A percentile compares a stretch with the other conserved stretches of the same genome.
Conservation (phyloP, 768 basidiomycete species). For the Wakefieldia striispora region DNA sequence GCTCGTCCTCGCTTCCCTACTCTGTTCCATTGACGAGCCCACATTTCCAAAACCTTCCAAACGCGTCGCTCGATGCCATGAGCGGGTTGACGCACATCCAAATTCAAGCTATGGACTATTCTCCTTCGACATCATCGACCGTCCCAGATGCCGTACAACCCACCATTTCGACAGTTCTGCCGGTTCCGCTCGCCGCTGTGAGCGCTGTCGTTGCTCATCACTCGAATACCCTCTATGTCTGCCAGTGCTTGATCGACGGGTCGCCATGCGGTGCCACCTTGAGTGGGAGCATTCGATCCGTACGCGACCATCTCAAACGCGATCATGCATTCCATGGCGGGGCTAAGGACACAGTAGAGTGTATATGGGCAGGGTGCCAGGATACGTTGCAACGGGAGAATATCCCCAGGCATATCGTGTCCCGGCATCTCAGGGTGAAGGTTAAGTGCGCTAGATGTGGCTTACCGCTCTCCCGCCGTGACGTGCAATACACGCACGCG, state of each 20-base stretch:
- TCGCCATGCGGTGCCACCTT: slow-evolving; percentile 5
- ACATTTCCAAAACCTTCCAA: background rate
- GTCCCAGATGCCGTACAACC: background rate
- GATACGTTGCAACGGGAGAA: slow-evolving; percentile 12
- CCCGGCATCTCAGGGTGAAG: slow-evolving; percentile 12
- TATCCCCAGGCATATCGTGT: slow-evolving; percentile 18
- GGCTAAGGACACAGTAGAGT: slow-evolving; percentile 1
- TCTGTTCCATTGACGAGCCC: too few species aligned
- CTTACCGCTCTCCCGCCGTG: slow-evolving; percentile 16
- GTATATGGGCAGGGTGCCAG: slow-evolving; percentile 15
- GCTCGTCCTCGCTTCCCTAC: background rate
- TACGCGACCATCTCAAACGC: slow-evolving; percentile 17
- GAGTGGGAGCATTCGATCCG: background rate
- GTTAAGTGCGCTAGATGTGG: slow-evolving; percentile 13
- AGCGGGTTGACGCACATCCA: background rate
- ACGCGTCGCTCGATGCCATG: background rate
- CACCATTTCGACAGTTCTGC: background rate
- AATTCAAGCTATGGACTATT: background rate
- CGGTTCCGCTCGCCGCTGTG: background rate
- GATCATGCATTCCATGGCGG: slow-evolving; percentile 5
- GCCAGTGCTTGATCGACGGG: slow-evolving; percentile 1
- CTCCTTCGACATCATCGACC: background rate
- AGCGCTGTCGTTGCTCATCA: background rate
- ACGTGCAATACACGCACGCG: slow-evolving; percentile 16
- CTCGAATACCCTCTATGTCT: background rate